Conservation (phyloP, 257 asterid genomes). For the Echites panduratus region DNA sequence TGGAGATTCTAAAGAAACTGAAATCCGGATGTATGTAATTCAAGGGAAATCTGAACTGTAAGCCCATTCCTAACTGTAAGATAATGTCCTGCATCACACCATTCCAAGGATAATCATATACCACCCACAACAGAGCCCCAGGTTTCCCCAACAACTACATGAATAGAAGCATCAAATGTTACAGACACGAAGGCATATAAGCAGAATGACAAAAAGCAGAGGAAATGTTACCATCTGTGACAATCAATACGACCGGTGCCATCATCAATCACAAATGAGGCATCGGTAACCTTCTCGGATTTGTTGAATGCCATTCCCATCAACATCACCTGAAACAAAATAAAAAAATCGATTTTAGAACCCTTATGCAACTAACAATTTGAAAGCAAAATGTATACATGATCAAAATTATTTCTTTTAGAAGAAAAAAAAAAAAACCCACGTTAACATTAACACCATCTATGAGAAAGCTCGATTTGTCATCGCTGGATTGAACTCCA, state of each 20-base stretch:
- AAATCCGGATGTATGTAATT: not conserved
- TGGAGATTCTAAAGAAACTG: not conserved
- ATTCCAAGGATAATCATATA: not conserved
- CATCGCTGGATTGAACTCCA: slow-evolving; percentile 46
- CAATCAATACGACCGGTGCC: slow-evolving; percentile 85
- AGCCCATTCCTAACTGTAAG: not conserved
- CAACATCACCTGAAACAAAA: slow-evolving; percentile 52
- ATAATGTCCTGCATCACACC: not conserved
- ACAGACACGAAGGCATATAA: not conserved
- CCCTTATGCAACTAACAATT: not conserved
- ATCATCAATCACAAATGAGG: slow-evolving; percentile 66
- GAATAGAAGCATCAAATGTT: not conserved
- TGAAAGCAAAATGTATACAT: not conserved
- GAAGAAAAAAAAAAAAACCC: slow-evolving; percentile 11
- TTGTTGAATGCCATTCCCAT: slow-evolving; percentile 65
- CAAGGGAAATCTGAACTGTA: not conserved
- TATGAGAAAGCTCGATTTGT: slow-evolving; percentile 46
- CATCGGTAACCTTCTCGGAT: slow-evolving; percentile 54
- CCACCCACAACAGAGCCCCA: not conserved
- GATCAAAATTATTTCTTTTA: not conserved
- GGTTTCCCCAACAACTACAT: not conserved
- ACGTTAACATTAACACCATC: slow-evolving; percentile 63
- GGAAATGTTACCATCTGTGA: slow-evolving; percentile 52
- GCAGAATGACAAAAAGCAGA: not conserved
- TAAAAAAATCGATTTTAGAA: not conserved